Evolutionary conservation across 768 basidiomycete species (phyloP).

Genomic region (Macrocybe gigantea): DNA sequence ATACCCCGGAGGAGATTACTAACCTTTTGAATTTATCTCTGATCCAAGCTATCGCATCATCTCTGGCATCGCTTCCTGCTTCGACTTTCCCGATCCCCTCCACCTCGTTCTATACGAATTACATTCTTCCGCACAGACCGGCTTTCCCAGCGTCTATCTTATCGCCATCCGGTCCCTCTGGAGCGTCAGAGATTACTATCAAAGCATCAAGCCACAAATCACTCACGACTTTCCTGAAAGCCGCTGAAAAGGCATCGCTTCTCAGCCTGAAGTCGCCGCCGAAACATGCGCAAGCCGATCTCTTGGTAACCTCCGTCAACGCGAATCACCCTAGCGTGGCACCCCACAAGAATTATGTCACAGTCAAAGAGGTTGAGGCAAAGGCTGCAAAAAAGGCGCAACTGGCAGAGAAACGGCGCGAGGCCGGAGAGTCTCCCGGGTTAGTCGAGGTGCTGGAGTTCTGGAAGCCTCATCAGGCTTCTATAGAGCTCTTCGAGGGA

Average conservation of each 20-base stretch:
- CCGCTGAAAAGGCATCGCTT: slow-evolving; percentile 67
- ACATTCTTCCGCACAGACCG: slow-evolving; percentile 78
- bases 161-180: slow-evolving; percentile 16
- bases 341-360: slow-evolving; percentile 46
- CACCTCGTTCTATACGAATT: slow-evolving; percentile 67
- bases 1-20: slow-evolving; percentile 45
- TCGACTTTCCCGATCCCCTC: slow-evolving; percentile 71
- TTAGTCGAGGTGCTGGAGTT: slow-evolving; percentile 61
- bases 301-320: slow-evolving; percentile 51
- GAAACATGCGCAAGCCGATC: slow-evolving; percentile 45
- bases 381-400: slow-evolving; percentile 57
- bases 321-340: slow-evolving; percentile 50
- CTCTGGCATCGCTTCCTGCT: slow-evolving; percentile 27
- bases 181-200: slow-evolving; percentile 53
- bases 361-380: slow-evolving; percentile 60
- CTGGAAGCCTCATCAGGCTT: slow-evolving; percentile 68
- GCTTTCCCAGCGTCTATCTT: slow-evolving; percentile 45
- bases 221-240: slow-evolving; percentile 73
- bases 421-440: slow-evolving; percentile 30
- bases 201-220: slow-evolving; percentile 80
- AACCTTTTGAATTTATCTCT: slow-evolving; percentile 53
- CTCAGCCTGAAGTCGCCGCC: slow-evolving; percentile 64
- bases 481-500: slow-evolving; percentile 54
- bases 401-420: slow-evolving; percentile 46
- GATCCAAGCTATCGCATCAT: slow-evolving; percentile 53